Evolutionary conservation across 768 basidiomycete genomes (phyloP), one percentile per base, ranked within the genome.

Genomic region (Candolleomyces efflorescens): DNA sequence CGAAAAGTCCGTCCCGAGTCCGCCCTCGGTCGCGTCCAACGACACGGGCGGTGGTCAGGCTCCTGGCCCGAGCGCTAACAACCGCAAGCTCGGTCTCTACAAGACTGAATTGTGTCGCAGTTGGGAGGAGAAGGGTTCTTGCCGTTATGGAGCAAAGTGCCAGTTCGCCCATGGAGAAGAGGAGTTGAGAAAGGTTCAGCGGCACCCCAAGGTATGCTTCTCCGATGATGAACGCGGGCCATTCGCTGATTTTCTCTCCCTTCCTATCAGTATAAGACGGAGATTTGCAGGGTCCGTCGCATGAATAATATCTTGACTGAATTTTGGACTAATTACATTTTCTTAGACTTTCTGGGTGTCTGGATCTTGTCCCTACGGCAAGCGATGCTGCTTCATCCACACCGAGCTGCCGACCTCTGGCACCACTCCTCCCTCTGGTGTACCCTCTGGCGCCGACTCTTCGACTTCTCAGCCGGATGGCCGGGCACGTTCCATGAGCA

Each of bases 131-230:
- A 94, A 94, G 68, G 90, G 90, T 2, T 73, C 83, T 15, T 94
- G 92, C 68, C 81, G 93, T 36, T 95, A 95, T 64, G 90, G 89
- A 5, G 71, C 84, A 51, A 94, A 94, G 72, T 95, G 93, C 67
- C 93, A 95, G 69, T 95, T 95, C 68, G 93, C 93, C 23, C 93
- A 95, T 67, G 94, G 93, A 51, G 89, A 92, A 67, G 90, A 92
- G 0, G 93, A 95, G 71, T 78, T 94, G 32, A 84, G 92, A 41
- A 84, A 81, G 56, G 90, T 94, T n/a, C 71, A 86, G 62, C 82
- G 92, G 62, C 92, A 95, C 69, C 93, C 93, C 46, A 95, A 94
- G 83, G 92, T 91, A 66, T 61, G 78, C 43, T 32, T 45, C 18
- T 53, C 62, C 49, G 32, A 20, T 50, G 38, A 47, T 55, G 43